Evolutionary conservation across 1,284 basidiomycete species (phyloP).

Genomic region (Apiotrichum porosum): DNA sequence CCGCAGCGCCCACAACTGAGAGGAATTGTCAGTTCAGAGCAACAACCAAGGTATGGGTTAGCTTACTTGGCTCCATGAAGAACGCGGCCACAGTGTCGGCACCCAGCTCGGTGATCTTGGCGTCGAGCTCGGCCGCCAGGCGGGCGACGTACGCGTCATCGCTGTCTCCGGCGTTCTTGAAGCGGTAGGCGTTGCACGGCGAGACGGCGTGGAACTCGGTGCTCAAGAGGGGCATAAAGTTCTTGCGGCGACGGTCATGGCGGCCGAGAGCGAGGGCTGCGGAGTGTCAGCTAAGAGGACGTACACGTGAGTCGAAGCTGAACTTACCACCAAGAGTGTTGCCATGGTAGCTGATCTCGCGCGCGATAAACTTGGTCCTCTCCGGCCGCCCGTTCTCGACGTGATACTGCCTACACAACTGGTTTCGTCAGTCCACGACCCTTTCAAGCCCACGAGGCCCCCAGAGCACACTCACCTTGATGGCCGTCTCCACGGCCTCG

Average conservation of each 20-base stretch:
- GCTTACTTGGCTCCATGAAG: slow-evolving; percentile 55
- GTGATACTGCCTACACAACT: slow-evolving; percentile 54
- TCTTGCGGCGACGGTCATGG: slow-evolving; percentile 44
- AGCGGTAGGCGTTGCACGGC: slow-evolving; percentile 76
- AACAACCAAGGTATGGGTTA: too few relatives aligned
- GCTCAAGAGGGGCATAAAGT: slow-evolving; percentile 23
- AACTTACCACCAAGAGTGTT: slow-evolving; percentile 60
- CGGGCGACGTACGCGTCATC: slow-evolving; percentile 72
- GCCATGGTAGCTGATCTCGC: slow-evolving; percentile 74
- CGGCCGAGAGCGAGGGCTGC: slow-evolving; percentile 15
- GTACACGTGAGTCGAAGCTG: not conserved
- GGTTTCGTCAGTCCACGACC: not conserved
- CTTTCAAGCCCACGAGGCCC: not conserved
- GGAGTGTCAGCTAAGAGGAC: not conserved
- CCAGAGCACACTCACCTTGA: slow-evolving; percentile 6
- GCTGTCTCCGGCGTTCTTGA: slow-evolving; percentile 62
- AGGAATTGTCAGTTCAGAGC: too few relatives aligned
- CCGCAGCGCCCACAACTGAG: slow-evolving; percentile 65
- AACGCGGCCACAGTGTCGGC: slow-evolving; percentile 60
- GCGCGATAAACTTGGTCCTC: slow-evolving; percentile 71
- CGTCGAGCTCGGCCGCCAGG: slow-evolving; percentile 69
- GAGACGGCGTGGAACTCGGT: slow-evolving; percentile 22
- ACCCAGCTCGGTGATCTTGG: slow-evolving; percentile 73
- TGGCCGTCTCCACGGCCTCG: slow-evolving; percentile 15
- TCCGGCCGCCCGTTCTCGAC: slow-evolving; percentile 63